Evolutionary conservation across 2,329 filamentous ascomycete species (phyloP).

Genomic region (Penicillium sp.): DNA sequence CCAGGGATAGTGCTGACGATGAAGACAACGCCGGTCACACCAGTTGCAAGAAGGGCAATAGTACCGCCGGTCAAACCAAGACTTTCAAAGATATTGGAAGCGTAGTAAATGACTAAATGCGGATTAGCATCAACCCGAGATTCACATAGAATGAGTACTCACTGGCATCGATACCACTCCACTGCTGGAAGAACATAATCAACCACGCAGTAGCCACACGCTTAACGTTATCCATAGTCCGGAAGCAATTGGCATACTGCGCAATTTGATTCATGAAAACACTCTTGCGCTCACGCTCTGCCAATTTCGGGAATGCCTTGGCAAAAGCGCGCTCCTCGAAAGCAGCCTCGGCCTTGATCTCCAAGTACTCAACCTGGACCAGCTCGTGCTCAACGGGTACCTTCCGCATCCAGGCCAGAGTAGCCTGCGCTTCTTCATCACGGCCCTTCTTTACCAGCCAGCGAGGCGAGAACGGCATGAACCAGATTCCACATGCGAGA

Average conservation of each 20-base stretch:
- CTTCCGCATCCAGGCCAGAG: conserved; percentile 28
- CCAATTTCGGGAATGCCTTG: conserved; percentile 45
- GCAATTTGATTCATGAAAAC: conserved; percentile 49
- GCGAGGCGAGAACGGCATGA: conserved; percentile 57
- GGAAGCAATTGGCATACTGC: conserved; percentile 51
- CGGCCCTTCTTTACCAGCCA: conserved; percentile 52
- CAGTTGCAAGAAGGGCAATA: conserved; percentile 34
- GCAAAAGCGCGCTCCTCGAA: conserved; percentile 47
- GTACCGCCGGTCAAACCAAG: conserved; percentile 37
- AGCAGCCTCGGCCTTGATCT: conserved; percentile 49
- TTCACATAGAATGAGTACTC: conserved; percentile 5
- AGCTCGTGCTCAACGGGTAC: conserved; percentile 36
- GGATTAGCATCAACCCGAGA: background rate
- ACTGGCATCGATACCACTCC: conserved; percentile 45
- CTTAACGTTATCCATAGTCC: conserved; percentile 53
- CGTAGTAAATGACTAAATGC: conserved; percentile 43
- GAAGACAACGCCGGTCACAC: conserved; percentile 36
- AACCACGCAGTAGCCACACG: conserved; percentile 46
- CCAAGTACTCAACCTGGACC: conserved; percentile 47
- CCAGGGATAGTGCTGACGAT: conserved; percentile 32
- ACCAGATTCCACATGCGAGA: conserved; percentile 40
- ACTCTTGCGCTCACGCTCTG: conserved; percentile 37
- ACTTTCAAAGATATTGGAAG: conserved; percentile 37
- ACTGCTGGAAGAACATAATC: conserved; percentile 53
- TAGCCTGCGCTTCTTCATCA: conserved; percentile 43